Evolutionary conservation across 352 stramenopile genomes (phyloP), one percentile per base, ranked within the genome.

Genomic region (Phytophthora constricta): DNA sequence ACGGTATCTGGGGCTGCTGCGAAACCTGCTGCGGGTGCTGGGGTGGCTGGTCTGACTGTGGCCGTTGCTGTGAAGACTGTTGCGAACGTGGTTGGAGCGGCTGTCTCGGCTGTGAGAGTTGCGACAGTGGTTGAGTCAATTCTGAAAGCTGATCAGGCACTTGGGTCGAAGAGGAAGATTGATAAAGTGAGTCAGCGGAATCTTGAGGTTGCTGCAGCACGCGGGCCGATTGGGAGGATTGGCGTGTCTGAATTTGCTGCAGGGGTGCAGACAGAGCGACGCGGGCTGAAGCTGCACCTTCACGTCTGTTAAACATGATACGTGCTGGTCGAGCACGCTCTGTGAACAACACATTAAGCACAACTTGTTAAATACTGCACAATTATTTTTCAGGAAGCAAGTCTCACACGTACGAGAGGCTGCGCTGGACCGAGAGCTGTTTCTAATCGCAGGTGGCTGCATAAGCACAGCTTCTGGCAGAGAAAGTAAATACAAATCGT

Each of bases 401-500:
- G 8, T 8, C 1, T 43, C 4, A 57, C 43, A 72, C 70, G 33
- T 72, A 78, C 70, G 70, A 43, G 70, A 68, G 42, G 59, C 58
- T 50, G 57, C 37, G 49, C 47, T 53, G 9, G 51, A 55, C 26
- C 53, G 56, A 56, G 70, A 74, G 39, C 45, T 56, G 26, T 16
- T 59, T 54, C 47, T 68, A 42, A 11, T 52, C 23, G 53, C n/a
- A 46, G 56, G 65, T 42, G 65, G 53, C 11, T 65, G 53, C 51
- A 55, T 55, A 9, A 78, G 28, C 27, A 60, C 60, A 48, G 60
- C 33, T 56, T 72, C 47, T 8, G 57, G 46, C 5, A 79, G 52
- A n/a, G 69, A 74, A 4, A 93, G 72, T 19, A 88, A 31, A 42
- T 88, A 69, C 28, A 89, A n/a, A 57, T 93, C 85, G 57, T 90